Base-by-base conservation (phyloP, 371 early-diverging fungal species). In the Capillidium heterosporum region DNA sequence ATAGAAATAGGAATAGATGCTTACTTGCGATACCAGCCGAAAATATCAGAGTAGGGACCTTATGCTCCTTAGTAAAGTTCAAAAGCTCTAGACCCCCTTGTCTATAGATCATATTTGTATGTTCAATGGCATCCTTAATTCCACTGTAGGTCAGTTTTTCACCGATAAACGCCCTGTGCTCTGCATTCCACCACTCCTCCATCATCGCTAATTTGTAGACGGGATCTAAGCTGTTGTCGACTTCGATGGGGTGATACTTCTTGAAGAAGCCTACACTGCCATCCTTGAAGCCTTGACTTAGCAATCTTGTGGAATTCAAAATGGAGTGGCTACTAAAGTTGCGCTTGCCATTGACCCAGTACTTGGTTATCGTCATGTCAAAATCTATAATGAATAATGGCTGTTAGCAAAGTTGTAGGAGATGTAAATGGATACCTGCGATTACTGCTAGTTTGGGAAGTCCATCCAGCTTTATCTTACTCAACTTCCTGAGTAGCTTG, bases 211-310 rank as follows among this genome's bases (percentile, higher is more conserved):
- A 67, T 64, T 82, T 83, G 56, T 80, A 78, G 43, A 70, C 74
- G 47, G 59, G 52, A 2, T 75, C 64, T 58, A 80, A 59, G 0
- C 58, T 66, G 24, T 65, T 64, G 29, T 71, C 65, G 26, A 84
- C 73, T 54, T 86, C 85, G 48, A 86, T 80, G 0, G 85, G 84
- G 60, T 84, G 84, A 68, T 77, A 86, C n/a, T 70, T 76, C n/a
- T 74, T 64, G 60, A 72, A 75, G 3, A 82, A 65, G 10, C 55
- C 66, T 4, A 70, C 63, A 1, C 73, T 65, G 41, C 64, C 65
- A 26, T 42, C 52, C 32, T 71, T 73, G 59, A 71, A 75, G 76
- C 77, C 2, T 10, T 44, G 19, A 28, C 49, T 15, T 39, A 83
- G 59, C 13, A 60, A 60, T 2, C 64, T 63, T 51, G 71, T 71